These are phyloP conservation scores for Chrysosporium keratinophilum DNA, from an alignment of 2,329 filamentous ascomycete genomes.

Conservation along the genomic window DNA sequence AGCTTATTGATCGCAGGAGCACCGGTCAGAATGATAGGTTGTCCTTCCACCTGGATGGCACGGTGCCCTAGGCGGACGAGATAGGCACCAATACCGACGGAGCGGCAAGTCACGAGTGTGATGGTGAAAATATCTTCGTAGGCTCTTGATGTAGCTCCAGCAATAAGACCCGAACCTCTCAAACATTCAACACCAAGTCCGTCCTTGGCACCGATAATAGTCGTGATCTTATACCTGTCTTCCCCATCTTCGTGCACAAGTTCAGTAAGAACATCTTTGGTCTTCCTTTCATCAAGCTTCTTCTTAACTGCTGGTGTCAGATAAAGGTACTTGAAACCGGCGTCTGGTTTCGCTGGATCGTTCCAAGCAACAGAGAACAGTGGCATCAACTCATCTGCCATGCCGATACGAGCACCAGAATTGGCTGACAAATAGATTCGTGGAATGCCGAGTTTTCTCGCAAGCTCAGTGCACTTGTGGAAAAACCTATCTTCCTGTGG, in stretches of 20 bases:
- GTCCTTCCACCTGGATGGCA: slow-evolving; percentile 96
- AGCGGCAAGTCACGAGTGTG: slow-evolving; percentile 93
- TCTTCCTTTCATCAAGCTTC: slow-evolving; percentile 68
- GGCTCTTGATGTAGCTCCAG: slow-evolving; percentile 88
- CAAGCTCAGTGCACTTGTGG: slow-evolving; percentile 95
- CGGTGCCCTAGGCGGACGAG: slow-evolving; percentile 95
- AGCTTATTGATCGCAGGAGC: slow-evolving; percentile 97
- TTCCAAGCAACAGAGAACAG: slow-evolving; percentile 98
- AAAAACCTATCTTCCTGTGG: slow-evolving; percentile 97
- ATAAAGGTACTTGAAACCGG: slow-evolving; percentile 95
- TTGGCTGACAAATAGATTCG: slow-evolving; percentile 97
- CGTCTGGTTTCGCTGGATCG: slow-evolving; percentile 64
- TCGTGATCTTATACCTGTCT: slow-evolving; percentile 85
- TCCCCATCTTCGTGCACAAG: slow-evolving; percentile 76
- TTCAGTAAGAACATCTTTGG: slow-evolving; percentile 75
- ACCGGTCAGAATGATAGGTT: slow-evolving; percentile 97
- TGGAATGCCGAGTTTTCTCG: slow-evolving; percentile 85
- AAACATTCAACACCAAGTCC: slow-evolving; percentile 96
- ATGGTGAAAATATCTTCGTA: slow-evolving; percentile 99
- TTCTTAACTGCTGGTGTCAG: slow-evolving; percentile 76
- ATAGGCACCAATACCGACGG: slow-evolving; percentile 98
- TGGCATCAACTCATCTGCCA: slow-evolving; percentile 92
- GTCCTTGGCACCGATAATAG: slow-evolving; percentile 85
- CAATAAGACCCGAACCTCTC: slow-evolving; percentile 93
- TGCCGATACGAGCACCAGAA: slow-evolving; percentile 92